Conservation (phyloP, 257 asterid genomes). For the Catharanthus roseus region DNA sequence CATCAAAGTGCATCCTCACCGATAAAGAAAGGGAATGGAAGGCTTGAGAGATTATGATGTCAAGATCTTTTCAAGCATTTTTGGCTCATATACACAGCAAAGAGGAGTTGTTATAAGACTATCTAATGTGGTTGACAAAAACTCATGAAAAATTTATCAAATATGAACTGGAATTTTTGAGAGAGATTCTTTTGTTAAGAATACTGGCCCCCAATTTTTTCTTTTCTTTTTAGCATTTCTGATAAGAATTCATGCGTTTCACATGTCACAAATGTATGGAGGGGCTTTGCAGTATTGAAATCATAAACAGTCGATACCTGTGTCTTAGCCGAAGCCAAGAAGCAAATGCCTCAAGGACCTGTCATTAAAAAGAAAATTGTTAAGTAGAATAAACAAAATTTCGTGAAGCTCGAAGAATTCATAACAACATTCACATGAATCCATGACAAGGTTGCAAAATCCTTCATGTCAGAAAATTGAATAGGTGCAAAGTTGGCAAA, state of each 20-base stretch:
- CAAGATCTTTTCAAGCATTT: neutral
- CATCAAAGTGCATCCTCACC: neutral
- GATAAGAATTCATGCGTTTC: neutral
- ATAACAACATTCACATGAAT: neutral
- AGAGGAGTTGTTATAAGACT: neutral
- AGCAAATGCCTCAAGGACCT: slow-evolving; percentile 98
- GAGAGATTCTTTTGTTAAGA: neutral
- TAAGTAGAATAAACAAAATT: neutral
- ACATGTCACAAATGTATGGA: neutral
- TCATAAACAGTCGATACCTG: slow-evolving; percentile 44
- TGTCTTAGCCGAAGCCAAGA: slow-evolving; percentile 97
- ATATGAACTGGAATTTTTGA: neutral
- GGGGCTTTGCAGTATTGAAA: neutral
- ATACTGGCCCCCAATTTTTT: neutral
- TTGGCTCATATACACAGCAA: neutral
- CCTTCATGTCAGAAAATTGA: neutral
- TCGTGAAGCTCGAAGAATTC: neutral
- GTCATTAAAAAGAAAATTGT: slow-evolving; percentile 17
- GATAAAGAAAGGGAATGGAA: neutral
- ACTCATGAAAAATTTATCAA: neutral
- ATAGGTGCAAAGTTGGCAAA: neutral
- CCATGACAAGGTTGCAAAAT: neutral
- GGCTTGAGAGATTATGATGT: neutral
- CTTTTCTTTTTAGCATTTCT: neutral
- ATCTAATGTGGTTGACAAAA: neutral